These are phyloP conservation scores for Talaromyces islandicus DNA, from an alignment of 2,329 filamentous ascomycete genomes.

Conservation along the genomic window DNA sequence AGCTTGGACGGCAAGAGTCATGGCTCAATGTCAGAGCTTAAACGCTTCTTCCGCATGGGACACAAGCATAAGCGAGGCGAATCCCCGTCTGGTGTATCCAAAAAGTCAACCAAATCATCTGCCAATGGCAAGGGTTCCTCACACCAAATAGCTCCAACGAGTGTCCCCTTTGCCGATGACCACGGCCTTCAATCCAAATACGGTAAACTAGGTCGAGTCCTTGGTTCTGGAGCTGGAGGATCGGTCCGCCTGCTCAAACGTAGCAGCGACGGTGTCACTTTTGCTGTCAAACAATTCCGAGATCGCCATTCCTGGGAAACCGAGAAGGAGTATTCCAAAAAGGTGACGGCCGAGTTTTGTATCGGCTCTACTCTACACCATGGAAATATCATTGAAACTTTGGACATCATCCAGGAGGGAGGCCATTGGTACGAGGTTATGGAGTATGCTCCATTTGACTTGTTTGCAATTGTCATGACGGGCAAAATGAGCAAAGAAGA, in stretches of 20 bases:
- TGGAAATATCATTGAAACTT: slow-evolving; percentile 95
- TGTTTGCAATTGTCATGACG: slow-evolving; percentile 98
- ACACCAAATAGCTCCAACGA: slow-evolving; percentile 45
- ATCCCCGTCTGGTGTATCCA: slow-evolving; percentile 57
- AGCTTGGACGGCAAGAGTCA: slow-evolving; percentile 49
- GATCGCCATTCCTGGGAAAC: slow-evolving; percentile 88
- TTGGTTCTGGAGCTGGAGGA: slow-evolving; percentile 89
- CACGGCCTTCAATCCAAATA: slow-evolving; percentile 88
- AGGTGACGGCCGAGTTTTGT: slow-evolving; percentile 96
- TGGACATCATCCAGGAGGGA: slow-evolving; percentile 94
- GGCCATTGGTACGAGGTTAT: slow-evolving; percentile 96
- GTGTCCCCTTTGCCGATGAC: slow-evolving; percentile 85
- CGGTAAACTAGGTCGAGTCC: slow-evolving; percentile 88
- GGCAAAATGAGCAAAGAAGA: slow-evolving; percentile 93
- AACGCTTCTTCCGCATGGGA: slow-evolving; percentile 84
- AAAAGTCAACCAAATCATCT: slow-evolving; percentile 42
- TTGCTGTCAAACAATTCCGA: slow-evolving; percentile 96
- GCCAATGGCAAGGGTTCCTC: slow-evolving; percentile 48
- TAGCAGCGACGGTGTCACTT: slow-evolving; percentile 84
- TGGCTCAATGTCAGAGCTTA: slow-evolving; percentile 88
- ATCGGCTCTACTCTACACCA: slow-evolving; percentile 95
- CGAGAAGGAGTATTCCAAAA: slow-evolving; percentile 94
- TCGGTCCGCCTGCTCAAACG: slow-evolving; percentile 93
- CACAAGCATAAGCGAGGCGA: slow-evolving; percentile 58
- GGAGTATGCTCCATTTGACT: slow-evolving; percentile 93